Base-by-base conservation (phyloP, 331 rosid genomes). In the Malus hybrid region DNA sequence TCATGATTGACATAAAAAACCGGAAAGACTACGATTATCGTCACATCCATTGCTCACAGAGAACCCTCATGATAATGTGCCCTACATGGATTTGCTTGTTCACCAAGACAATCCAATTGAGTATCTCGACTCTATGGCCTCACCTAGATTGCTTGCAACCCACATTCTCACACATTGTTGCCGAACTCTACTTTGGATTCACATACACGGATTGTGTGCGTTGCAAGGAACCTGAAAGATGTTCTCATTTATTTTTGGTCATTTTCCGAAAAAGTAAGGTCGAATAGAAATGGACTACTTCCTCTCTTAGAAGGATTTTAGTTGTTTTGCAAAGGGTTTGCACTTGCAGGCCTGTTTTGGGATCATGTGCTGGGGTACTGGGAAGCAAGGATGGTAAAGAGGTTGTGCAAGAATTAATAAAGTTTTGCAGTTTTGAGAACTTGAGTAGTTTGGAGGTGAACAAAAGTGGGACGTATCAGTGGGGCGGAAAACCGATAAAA, bases 211-310 rank as follows among this genome's bases (percentile, higher is more conserved):
- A 31, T 70, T 70, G 75, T 82, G 14, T 79, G 52, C 56, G 6
- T 79, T 6, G 67, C 76, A 9, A 57, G 83, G 44, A 71, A 79
- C 76, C 82, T 67, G 28, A 74, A 73, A 19, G 82, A 77, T 55
- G 59, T 39, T n/a, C 64, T 74, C 19, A 48, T 82, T 7, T 82
- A 80, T 7, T 66, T 29, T 13, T 78, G 76, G 77, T 14, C n/a
- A 27, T 78, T 63, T 34, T 28, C 31, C 4, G 16, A 78, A 18
- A 71, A 78, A 48, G 1, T 70, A 0, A 78, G 61, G 16, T 14
- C 69, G 8, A 69, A 10, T n/a, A 29, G 16, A 14, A 15, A 2
- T 13, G 20, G 10, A 1, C 52, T 66, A 2, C 29, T 27, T n/a
- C 31, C 46, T 42, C 46, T 39, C 46, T 36, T 29, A 24, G 73